These are phyloP conservation scores for Royoungia palumana DNA, from an alignment of 768 basidiomycete genomes.

Conservation along the genomic window DNA sequence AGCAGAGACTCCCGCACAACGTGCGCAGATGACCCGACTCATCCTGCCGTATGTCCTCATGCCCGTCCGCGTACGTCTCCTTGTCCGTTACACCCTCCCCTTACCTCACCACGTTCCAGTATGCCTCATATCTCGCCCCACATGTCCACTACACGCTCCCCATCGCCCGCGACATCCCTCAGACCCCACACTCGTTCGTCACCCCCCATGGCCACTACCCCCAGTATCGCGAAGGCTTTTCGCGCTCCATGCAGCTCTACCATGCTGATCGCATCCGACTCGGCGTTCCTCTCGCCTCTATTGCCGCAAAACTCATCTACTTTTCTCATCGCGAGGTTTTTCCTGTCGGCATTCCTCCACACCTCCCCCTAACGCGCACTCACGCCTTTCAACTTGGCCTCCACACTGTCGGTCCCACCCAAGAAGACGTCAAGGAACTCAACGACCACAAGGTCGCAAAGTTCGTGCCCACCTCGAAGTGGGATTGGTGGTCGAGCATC, in stretches of 20 bases:
- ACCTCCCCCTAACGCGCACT: constrained; percentile 32
- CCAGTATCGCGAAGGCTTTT: constrained; percentile 38
- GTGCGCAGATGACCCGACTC: constrained; percentile 28
- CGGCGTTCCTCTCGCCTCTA: constrained; percentile 44
- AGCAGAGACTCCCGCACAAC: constrained; percentile 26
- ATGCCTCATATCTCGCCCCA: constrained; percentile 56
- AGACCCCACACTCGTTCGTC: constrained; percentile 28
- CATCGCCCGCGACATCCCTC: constrained; percentile 23
- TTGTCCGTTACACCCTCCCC: neutral
- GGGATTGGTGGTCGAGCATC: constrained; percentile 25
- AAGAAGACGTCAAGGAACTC: constrained; percentile 58
- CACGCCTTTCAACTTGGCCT: constrained; percentile 27
- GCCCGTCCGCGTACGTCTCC: constrained; percentile 42
- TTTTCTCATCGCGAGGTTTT: constrained; percentile 53
- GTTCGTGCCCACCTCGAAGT: constrained; percentile 13
- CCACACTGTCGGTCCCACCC: constrained; percentile 41
- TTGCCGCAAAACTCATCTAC: constrained; percentile 62
- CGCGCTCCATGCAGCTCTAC: constrained; percentile 30
- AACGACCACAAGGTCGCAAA: constrained; percentile 43
- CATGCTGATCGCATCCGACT: constrained; percentile 27
- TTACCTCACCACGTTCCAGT: constrained; percentile 33
- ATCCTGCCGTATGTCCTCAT: constrained; percentile 48
- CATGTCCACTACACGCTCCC: constrained; percentile 60
- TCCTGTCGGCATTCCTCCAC: constrained; percentile 41
- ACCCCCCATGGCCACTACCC: constrained; percentile 48